phyloP scores from a whole-genome alignment of 192 early-diverging fungal species.

The Backusella morwellensis region DNA sequence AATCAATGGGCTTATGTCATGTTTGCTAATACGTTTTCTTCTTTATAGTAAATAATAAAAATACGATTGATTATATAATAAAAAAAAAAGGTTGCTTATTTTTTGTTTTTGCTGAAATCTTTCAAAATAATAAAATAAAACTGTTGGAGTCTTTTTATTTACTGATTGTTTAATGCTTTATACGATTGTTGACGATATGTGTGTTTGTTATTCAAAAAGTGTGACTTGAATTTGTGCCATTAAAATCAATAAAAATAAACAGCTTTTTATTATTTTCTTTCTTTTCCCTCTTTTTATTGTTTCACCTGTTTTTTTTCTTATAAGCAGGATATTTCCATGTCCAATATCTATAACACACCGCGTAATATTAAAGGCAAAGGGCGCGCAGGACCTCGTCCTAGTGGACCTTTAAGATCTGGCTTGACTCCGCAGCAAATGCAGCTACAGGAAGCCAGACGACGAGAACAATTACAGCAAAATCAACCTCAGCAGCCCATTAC shows the following conservation, averaged over 20 bases:
- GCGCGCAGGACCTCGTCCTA: not conserved
- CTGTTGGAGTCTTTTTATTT: too few species aligned
- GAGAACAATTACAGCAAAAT: not conserved
- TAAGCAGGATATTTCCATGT: not conserved
- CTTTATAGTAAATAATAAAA: not conserved
- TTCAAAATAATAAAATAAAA: too few species aligned
- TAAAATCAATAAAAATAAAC: not conserved
- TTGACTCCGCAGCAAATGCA: not conserved
- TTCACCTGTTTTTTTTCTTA: too few species aligned
- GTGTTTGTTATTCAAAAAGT: too few species aligned
- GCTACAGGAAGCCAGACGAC: not conserved
- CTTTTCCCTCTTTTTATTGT: not conserved
- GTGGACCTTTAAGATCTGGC: not conserved
- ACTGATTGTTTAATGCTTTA: too few species aligned
- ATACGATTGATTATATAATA: not conserved
- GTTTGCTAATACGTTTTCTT: not conserved
- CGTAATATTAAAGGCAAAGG: not conserved
- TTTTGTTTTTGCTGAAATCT: not conserved
- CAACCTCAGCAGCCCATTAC: conserved; percentile 30
- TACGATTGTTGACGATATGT: too few species aligned
- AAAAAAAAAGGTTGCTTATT: not conserved
- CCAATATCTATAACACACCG: conserved; percentile 16
- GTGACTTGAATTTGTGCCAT: too few species aligned
- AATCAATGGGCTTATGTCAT: too few species aligned
- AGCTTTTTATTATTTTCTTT: not conserved